Evolutionary conservation across 495 filamentous ascomycete species (phyloP).

Genomic region (Aspergillus homomorphus): DNA sequence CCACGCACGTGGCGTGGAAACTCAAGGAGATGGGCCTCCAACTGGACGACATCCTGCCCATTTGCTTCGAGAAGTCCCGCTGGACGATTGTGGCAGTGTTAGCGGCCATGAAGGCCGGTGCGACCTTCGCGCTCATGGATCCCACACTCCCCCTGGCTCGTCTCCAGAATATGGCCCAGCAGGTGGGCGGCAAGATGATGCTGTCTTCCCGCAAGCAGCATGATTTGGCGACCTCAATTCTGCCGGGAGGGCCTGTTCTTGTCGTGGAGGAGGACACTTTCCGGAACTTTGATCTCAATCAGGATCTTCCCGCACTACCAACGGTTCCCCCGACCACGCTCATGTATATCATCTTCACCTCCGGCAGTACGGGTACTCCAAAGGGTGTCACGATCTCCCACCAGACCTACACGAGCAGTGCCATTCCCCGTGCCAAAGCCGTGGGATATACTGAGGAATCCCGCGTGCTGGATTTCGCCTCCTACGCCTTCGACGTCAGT

Average conservation of each 20-base stretch:
- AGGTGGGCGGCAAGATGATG: constrained; percentile 34
- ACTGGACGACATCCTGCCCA: constrained; percentile 34
- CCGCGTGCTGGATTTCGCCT: constrained; percentile 43
- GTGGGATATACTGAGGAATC: constrained; percentile 36
- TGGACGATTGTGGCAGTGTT: constrained; percentile 47
- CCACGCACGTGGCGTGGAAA: constrained; percentile 27
- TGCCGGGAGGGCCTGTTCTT: constrained; percentile 27
- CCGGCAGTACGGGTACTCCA: constrained; percentile 53
- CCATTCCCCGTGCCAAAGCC: constrained; percentile 33
- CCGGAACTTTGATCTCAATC: constrained; percentile 1
- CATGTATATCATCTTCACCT: constrained; percentile 51
- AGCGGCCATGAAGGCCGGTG: constrained; percentile 43
- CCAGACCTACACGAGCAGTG: constrained; percentile 40
- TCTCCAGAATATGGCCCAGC: constrained; percentile 36
- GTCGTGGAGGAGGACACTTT: constrained; percentile 28
- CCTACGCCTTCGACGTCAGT: constrained; percentile 49
- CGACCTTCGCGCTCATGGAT: constrained; percentile 39
- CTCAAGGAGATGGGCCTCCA: constrained; percentile 30
- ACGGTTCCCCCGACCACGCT: constrained; percentile 29
- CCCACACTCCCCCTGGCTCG: constrained; percentile 36
- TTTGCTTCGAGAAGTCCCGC: constrained; percentile 49
- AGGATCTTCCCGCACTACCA: constrained; percentile 14
- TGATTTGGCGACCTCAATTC: constrained; percentile 24
- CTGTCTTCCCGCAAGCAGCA: constrained; percentile 29
- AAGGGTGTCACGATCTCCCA: constrained; percentile 55